Percentiles rank a stretch among this genome's conserved stretches.
These are phyloP conservation scores for Castanea crenata DNA, from an alignment of 306 rosid genomes.

Conservation along the genomic window DNA sequence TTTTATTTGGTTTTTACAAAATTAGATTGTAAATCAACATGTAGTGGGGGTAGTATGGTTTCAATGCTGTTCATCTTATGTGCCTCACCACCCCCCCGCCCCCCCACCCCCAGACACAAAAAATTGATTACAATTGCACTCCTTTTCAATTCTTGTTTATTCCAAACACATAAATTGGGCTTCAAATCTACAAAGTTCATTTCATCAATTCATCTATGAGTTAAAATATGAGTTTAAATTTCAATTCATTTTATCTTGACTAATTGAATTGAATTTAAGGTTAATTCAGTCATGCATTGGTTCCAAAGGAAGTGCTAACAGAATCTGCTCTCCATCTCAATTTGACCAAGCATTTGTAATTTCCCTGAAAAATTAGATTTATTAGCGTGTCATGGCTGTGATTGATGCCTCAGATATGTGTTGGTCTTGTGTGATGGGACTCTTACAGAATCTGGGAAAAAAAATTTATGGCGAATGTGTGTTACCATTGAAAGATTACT, in stretches of 20 bases:
- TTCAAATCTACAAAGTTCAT: not conserved
- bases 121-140: no score
- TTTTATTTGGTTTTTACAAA: no score
- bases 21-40: no score
- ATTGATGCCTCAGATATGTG: not conserved
- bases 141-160: not conserved
- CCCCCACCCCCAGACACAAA: no score
- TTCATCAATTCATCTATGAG: no score
- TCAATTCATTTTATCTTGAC: no score
- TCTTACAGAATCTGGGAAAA: not conserved
- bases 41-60: no score
- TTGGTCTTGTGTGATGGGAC: not conserved
- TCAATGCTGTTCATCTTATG: not conserved
- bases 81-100: not conserved
- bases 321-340: not conserved
- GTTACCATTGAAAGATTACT: not conserved
- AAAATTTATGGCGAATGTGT: not conserved
- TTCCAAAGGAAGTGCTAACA: not conserved
- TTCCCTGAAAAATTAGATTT: not conserved
- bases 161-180: not conserved
- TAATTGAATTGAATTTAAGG: no score
- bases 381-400: not conserved
- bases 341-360: not conserved
- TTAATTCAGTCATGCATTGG: not conserved
- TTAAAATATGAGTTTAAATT: no score